These are phyloP conservation scores for Macroventuria anomochaeta DNA, from an alignment of 2,329 filamentous ascomycete genomes.

Conservation along the genomic window DNA sequence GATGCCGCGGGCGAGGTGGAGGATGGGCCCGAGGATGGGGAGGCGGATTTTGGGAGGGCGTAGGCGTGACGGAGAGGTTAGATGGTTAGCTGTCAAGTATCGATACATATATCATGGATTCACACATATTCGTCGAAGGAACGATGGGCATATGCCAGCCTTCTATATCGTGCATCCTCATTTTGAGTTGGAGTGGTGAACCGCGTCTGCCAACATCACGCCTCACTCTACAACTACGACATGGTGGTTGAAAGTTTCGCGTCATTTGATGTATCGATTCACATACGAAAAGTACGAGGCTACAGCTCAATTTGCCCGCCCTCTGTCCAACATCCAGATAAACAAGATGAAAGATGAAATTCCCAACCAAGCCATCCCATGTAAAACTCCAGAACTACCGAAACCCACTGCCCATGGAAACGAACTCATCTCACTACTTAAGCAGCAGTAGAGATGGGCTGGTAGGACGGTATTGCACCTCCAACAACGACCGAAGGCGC, in stretches of 20 bases:
- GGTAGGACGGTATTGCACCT: constrained; percentile 38
- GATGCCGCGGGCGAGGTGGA: constrained; percentile 16
- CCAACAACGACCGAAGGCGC: constrained; percentile 39
- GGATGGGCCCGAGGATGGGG: constrained; percentile 26
- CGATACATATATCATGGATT: no score
- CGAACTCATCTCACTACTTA: constrained; percentile 9
- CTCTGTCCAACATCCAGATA: background rate
- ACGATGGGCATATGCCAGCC: no score
- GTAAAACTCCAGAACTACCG: constrained; percentile 1
- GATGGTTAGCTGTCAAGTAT: no score
- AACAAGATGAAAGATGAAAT: background rate
- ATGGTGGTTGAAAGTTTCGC: no score
- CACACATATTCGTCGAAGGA: no score
- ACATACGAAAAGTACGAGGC: background rate
- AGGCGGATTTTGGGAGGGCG: constrained; percentile 33
- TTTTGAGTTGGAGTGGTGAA: no score
- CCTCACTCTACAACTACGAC: no score
- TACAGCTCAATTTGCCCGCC: background rate
- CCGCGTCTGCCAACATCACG: no score
- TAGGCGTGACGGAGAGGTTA: no score
- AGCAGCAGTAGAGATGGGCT: constrained; percentile 44
- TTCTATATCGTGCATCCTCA: no score
- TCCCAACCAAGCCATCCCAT: background rate
- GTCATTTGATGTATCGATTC: background rate
- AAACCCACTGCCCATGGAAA: background rate